Evolutionary conservation across 352 stramenopile genomes (phyloP).

Genomic region (Thalassiosira sp.): DNA sequence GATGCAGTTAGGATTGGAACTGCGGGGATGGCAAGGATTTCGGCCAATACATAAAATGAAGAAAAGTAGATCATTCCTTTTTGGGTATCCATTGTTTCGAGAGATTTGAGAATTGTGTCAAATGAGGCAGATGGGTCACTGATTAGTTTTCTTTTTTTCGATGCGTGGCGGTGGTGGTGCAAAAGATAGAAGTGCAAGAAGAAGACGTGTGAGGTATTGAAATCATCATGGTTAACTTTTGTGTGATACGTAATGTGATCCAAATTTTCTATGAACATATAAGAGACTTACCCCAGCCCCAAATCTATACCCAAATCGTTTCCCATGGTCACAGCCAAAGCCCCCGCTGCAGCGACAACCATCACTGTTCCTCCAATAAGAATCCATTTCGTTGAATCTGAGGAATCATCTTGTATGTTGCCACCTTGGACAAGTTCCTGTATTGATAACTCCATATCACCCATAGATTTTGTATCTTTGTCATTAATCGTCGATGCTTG

Average conservation of each 20-base stretch:
- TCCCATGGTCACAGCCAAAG: conserved; percentile 33
- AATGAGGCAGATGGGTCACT: conserved; percentile 53
- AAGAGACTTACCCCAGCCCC: conserved; percentile 29
- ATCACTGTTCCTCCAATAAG: conserved; percentile 28
- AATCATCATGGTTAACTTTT: not conserved
- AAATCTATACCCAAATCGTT: conserved; percentile 46
- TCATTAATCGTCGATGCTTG: too few relatives aligned
- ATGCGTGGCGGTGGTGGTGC: not conserved
- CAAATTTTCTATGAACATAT: too few relatives aligned
- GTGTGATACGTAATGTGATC: not conserved
- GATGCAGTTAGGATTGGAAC: conserved; percentile 79
- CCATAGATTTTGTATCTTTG: too few relatives aligned
- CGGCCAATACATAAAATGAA: conserved; percentile 79
- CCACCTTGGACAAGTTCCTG: not conserved
- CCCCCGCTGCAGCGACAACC: conserved; percentile 28
- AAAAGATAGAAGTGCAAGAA: not conserved
- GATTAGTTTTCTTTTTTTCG: conserved; percentile 31
- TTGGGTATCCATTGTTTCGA: conserved; percentile 54
- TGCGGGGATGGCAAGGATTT: conserved; percentile 84
- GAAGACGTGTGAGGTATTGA: not conserved
- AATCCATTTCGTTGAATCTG: conserved; percentile 31
- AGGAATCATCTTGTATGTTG: conserved; percentile 5
- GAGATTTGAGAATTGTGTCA: conserved; percentile 50
- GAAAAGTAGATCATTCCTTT: conserved; percentile 78
- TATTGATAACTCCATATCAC: not conserved